Evolutionary conservation across 768 basidiomycete species (phyloP), one percentile per base, ranked within the genome.

Genomic region (Nevesoporus exiguus): DNA sequence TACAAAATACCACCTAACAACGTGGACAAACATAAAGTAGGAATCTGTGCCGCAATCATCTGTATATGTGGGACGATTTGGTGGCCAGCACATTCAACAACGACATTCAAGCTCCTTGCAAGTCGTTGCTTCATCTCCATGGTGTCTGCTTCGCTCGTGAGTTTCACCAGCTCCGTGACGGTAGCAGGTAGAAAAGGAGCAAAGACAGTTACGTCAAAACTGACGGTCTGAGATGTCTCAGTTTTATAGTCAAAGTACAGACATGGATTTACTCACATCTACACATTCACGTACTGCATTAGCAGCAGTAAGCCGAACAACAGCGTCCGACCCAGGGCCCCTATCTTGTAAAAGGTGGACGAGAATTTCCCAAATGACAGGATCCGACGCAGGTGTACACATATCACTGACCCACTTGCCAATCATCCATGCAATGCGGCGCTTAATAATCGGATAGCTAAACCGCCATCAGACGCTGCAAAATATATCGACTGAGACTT

Each of bases 351-450:
- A 68, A 22, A 98, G 79, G 64, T 90, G 84, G 8, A 88, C 75
- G 1, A 98, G 76, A 29, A 93, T 78, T 57, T 90, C 80, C 92
- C 93, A 98, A 27, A 94, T 74, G 49, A 77, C 72, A 2, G 81
- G 74, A 55, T 86, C 82, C 43, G 81, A 81, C 1, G 83, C 77
- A 14, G 79, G 74, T 19, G 79, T 70, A 57, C 83, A 84, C 53
- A 80, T 78, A 44, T 93, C 88, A 14, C 82, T 75, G 31, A 93
- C 78, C 89, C 92, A 93, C 77, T 86, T 88, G 24, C 95, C 94
- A 43, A 98, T 80, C 5, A 98, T 74, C 93, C 94, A 97, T 1
- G 95, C 93, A 59, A 98, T 88, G 30, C 95, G 82, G n/a, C 93
- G 83, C 69, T 98, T 96, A 56, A 98, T 82, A 50, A 98, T 89